These are phyloP conservation scores for Tothia fuscella DNA, from an alignment of 2,329 filamentous ascomycete species.

Conservation along the genomic window DNA sequence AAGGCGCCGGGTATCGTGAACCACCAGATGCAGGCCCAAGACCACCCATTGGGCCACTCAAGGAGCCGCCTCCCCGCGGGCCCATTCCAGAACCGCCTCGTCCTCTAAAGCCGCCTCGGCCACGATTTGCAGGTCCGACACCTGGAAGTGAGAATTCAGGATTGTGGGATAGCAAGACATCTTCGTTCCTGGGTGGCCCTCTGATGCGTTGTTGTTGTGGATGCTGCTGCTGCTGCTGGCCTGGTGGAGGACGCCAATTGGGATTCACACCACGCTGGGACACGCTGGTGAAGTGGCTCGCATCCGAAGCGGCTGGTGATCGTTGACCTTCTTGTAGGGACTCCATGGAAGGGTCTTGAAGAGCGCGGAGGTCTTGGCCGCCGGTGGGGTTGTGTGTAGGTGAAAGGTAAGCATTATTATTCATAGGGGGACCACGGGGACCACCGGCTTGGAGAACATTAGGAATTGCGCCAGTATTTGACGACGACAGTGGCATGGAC, in stretches of 20 bases:
- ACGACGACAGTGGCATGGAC: conserved; percentile 8
- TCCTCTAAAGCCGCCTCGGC: conserved; percentile 20
- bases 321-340: conserved; percentile 45
- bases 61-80: conserved; percentile 16
- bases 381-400: neutral
- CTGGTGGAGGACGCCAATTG: conserved; percentile 53
- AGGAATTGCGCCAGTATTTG: conserved; percentile 15
- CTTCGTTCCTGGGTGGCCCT: conserved; percentile 49
- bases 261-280: conserved; percentile 83
- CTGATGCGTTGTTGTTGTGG: no score
- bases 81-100: conserved; percentile 19
- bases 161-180: conserved; percentile 65
- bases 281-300: conserved; percentile 79
- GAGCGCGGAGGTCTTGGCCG: neutral
- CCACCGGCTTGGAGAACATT: conserved; percentile 24
- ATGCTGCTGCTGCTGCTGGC: conserved; percentile 27
- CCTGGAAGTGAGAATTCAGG: conserved; percentile 72
- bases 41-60: no score
- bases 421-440: conserved; percentile 18
- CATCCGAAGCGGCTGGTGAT: conserved; percentile 63
- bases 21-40: conserved; percentile 6
- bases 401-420: conserved; percentile 10
- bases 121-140: conserved; percentile 21
- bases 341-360: conserved; percentile 4
- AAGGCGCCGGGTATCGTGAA: conserved; percentile 8